Evolutionary conservation across 495 filamentous ascomycete species (phyloP).

Genomic region (Gamarada debralockiae): DNA sequence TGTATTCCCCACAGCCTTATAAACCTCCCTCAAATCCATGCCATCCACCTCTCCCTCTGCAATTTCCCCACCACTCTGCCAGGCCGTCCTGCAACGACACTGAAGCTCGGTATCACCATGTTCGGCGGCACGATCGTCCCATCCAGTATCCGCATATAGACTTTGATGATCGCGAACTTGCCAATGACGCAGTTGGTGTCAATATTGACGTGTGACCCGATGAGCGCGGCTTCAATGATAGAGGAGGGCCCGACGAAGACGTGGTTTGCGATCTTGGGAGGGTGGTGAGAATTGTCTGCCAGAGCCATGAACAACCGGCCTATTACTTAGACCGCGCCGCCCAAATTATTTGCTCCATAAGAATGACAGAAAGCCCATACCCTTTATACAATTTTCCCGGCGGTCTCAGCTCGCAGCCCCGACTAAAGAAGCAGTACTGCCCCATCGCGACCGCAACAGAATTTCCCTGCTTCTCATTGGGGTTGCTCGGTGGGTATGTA

Average conservation of each 20-base stretch:
- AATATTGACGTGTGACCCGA: slow-evolving; percentile 81
- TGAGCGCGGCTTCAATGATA: slow-evolving; percentile 71
- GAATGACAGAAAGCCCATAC: too few species aligned
- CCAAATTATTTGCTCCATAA: too few species aligned
- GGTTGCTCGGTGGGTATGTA: slow-evolving; percentile 27
- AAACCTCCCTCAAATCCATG: slow-evolving; percentile 53
- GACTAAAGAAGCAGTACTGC: slow-evolving; percentile 79
- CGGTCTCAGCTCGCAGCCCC: slow-evolving; percentile 68
- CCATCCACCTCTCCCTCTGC: slow-evolving; percentile 68
- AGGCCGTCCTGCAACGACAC: slow-evolving; percentile 77
- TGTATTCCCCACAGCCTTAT: slow-evolving; percentile 47
- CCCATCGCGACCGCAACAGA: slow-evolving; percentile 79
- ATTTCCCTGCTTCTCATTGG: slow-evolving; percentile 14
- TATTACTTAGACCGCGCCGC: too few species aligned
- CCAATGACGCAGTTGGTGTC: slow-evolving; percentile 70
- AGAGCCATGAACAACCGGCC: too few species aligned
- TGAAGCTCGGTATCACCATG: slow-evolving; percentile 89
- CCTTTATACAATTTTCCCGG: slow-evolving; percentile 70
- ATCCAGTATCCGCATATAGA: slow-evolving; percentile 80
- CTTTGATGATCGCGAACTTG: slow-evolving; percentile 85
- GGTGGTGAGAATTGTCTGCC: slow-evolving; percentile 80
- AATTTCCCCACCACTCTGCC: slow-evolving; percentile 77
- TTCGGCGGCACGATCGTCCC: slow-evolving; percentile 78
- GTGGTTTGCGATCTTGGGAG: slow-evolving; percentile 88
- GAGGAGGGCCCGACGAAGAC: slow-evolving; percentile 76